Evolutionary conservation across 2,329 filamentous ascomycete genomes (phyloP), one percentile per base, ranked within the genome.

Genomic region (Alternaria triticimaculans): DNA sequence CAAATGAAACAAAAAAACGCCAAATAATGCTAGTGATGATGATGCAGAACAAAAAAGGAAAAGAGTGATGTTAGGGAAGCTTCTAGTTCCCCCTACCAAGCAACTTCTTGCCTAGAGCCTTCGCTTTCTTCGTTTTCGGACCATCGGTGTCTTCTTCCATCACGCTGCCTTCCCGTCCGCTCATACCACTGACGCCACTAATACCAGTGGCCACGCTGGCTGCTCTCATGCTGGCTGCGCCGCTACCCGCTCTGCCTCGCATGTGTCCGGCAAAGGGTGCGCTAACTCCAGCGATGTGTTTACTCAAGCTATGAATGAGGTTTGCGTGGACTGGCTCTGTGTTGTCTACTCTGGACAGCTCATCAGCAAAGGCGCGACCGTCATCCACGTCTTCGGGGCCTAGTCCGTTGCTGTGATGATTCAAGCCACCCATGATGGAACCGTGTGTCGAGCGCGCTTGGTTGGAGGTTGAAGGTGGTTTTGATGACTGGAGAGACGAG

Each of bases 351-450:
- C 77, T 60, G 8, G 55, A 66, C 5, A 80, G 51, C 56, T 80
- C 78, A 44, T 80, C 78, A 3, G 78, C 78, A 57, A 80, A 80
- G 1, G 73, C 69, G 4, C 76, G 66, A 0, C 75, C 75, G 50
- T 78, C 76, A 23, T 76, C 76, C 9, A 76, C 62, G 6, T 66
- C 64, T 23, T 69, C 66, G 18, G 70, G 63, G 21, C 68, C 68
- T 4, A 71, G 60, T 3, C 65, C 67, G 15, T 68, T 69, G 12
- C 65, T 63, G 10, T 71, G 23, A 20, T 33, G 56, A 15, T 49
- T 55, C 23, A 69, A 55, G 41, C 69, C 66, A 11, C 66, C 72
- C 30, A 78, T 69, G 26, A 76, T 73, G 43, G 69, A 72, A 12
- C 73, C 71, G 20, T 72, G 73, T 3, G 65, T 72, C 2, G 67